Evolutionary conservation across 1,284 basidiomycete genomes (phyloP), one percentile per base, ranked within the genome.

Genomic region (Cutaneotrichosporon daszewskae): DNA sequence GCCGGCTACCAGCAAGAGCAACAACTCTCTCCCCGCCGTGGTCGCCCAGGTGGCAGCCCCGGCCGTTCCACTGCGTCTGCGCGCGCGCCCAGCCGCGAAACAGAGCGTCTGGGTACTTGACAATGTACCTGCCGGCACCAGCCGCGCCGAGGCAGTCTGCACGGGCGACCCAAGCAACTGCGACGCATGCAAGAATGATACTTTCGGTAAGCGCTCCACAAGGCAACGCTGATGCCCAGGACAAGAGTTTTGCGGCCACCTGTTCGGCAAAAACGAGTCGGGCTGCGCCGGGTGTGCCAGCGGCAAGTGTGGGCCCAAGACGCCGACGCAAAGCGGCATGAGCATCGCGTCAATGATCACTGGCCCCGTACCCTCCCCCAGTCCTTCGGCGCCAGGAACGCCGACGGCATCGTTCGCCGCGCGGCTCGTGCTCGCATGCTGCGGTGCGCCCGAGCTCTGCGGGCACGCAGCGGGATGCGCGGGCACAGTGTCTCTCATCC

Each of bases 241-340:
- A n/a, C n/a, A 83, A 60, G 87, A 87, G 18, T 92, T 92, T 66
- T 92, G 88, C 62, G 76, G 77, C 32, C 84, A 84, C 72, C 34
- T 87, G 78, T 71, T 73, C 72, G 60, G 43, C 55, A 55, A 41
- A 47, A 55, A 14, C 19, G 22, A 29, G 13, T 8, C 9, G 25
- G 25, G 25, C 25, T 51, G 50, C 25, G 22, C 46, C 10, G 43
- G 43, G 9, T 43, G 48, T 33, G 22, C 37, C 9, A 25, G 23
- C 10, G 45, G 42, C 13, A 40, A 37, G 20, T 28, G 34, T 20
- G 40, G 42, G n/a, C 32, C 29, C 40, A n/a, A n/a, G n/a, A n/a
- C n/a, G n/a, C n/a, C n/a, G n/a, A n/a, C n/a, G n/a, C n/a, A n/a
- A n/a, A n/a, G n/a, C n/a, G 16, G 25, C 17, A 36, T 40, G 45